Conservation (phyloP, 179 eudicot species). For the Spinacia oleracea region DNA sequence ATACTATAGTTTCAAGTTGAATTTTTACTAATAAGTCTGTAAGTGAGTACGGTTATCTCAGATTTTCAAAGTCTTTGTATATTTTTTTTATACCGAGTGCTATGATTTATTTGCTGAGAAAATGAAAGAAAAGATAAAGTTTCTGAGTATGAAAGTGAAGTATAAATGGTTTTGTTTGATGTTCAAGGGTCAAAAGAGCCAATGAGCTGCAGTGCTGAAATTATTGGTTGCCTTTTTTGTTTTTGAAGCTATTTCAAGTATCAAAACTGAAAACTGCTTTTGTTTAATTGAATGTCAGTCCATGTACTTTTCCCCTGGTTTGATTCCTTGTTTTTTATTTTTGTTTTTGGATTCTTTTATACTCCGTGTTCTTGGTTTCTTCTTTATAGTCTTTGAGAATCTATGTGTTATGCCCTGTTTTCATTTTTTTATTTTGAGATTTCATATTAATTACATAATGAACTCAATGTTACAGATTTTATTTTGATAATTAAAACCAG, state of each 20-base stretch:
- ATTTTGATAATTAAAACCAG: no score
- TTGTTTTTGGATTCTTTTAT: slow-evolving; percentile 33
- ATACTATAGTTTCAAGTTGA: not conserved
- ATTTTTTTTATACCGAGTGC: no score
- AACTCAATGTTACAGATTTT: no score
- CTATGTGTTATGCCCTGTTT: not conserved
- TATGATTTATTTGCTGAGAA: slow-evolving; percentile 5
- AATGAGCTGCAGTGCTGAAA: slow-evolving; percentile 28
- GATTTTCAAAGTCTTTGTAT: no score
- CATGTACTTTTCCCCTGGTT: slow-evolving; percentile 17
- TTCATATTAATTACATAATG: no score
- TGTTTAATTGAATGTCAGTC: slow-evolving; percentile 23
- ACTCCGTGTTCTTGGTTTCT: slow-evolving; percentile 17
- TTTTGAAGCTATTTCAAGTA: not conserved
- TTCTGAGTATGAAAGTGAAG: slow-evolving; percentile 19
- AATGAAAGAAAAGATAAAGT: slow-evolving; percentile 14
- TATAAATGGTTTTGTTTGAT: slow-evolving; percentile 22
- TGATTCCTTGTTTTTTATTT: slow-evolving; percentile 28
- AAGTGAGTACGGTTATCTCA: no score
- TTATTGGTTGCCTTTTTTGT: slow-evolving; percentile 19
- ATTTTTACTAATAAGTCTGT: no score
- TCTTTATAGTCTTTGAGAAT: slow-evolving; percentile 20
- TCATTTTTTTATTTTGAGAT: not conserved
- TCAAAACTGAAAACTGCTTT: slow-evolving; percentile 1
- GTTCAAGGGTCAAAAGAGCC: slow-evolving; percentile 27